Conservation (phyloP, 176 grass and related monocot species). For the Areca catechu region DNA sequence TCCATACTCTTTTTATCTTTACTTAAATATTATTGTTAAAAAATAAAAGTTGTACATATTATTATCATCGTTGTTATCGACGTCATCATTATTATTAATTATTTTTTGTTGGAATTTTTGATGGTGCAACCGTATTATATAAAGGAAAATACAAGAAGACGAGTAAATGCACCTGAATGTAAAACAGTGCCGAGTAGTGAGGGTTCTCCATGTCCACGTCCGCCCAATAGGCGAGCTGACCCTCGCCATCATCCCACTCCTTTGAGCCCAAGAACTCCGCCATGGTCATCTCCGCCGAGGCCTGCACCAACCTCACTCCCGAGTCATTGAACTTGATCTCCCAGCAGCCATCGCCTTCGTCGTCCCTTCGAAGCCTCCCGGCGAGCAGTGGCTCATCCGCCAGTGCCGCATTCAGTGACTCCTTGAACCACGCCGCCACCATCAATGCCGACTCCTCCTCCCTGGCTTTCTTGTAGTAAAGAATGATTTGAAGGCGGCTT, state of each 20-base stretch:
- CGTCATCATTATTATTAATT: too few relatives aligned
- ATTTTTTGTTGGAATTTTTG: too few relatives aligned
- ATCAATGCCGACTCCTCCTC: constrained; percentile 30
- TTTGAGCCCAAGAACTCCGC: constrained; percentile 40
- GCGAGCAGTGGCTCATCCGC: constrained; percentile 52
- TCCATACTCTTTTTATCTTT: too few relatives aligned
- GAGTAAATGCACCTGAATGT: constrained; percentile 42
- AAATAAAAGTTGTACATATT: too few relatives aligned
- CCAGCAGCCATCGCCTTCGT: constrained; percentile 44
- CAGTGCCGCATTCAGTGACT: constrained; percentile 49
- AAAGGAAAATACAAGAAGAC: not conserved
- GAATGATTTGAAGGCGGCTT: constrained; percentile 40
- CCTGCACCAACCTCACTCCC: constrained; percentile 56
- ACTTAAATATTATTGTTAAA: too few relatives aligned
- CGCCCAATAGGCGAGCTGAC: constrained; percentile 46
- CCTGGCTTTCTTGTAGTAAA: constrained; percentile 44
- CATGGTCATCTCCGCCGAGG: constrained; percentile 48
- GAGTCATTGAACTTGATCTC: constrained; percentile 80
- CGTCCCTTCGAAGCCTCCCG: constrained; percentile 47
- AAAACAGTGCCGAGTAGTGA: constrained; percentile 44
- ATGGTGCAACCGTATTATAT: too few relatives aligned
- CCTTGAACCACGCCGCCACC: constrained; percentile 44
- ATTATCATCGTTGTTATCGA: too few relatives aligned
- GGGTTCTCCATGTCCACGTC: constrained; percentile 38
- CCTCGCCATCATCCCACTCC: constrained; percentile 15